Percentiles rank a stretch among this genome's conserved stretches.
Conservation (phyloP, 2,329 filamentous ascomycete species). For the Stachybotrys chlorohalonatus region DNA sequence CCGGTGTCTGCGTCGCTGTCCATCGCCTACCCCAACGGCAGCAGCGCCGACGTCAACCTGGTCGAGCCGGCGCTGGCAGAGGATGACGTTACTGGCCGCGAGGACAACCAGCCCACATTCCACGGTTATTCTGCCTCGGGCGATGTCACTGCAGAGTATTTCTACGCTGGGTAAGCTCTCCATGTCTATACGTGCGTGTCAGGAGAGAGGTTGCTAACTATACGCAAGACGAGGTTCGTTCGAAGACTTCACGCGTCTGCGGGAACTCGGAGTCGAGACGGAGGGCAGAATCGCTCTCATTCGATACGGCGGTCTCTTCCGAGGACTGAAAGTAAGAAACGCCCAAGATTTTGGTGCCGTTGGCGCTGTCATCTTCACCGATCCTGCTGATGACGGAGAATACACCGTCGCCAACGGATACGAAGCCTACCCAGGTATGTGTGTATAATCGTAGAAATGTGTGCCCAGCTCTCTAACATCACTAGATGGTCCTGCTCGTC, state of each 20-base stretch:
- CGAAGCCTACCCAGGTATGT: slow-evolving; percentile 52
- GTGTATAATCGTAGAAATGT: neutral
- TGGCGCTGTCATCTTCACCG: slow-evolving; percentile 69
- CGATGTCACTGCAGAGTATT: slow-evolving; percentile 65
- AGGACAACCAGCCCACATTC: slow-evolving; percentile 66
- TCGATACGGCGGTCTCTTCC: slow-evolving; percentile 69
- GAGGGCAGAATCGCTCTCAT: slow-evolving; percentile 70
- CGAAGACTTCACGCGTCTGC: slow-evolving; percentile 62
- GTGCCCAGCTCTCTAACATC: neutral
- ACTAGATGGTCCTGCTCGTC: slow-evolving; percentile 57
- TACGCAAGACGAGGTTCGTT: slow-evolving; percentile 48
- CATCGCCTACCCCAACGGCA: slow-evolving; percentile 24
- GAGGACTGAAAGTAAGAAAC: slow-evolving; percentile 75
- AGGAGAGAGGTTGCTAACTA: neutral
- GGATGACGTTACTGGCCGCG: slow-evolving; percentile 63
- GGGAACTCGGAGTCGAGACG: slow-evolving; percentile 57
- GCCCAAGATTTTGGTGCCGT: slow-evolving; percentile 79
- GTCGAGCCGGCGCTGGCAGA: slow-evolving; percentile 65
- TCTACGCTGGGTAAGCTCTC: slow-evolving; percentile 56
- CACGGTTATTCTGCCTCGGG: slow-evolving; percentile 76
- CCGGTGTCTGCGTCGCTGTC: slow-evolving; percentile 45
- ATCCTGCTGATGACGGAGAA: slow-evolving; percentile 76
- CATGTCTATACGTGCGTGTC: neutral
- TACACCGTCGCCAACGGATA: slow-evolving; percentile 67
- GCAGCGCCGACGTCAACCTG: slow-evolving; percentile 55